phyloP scores from a whole-genome alignment of 2,329 filamentous ascomycete species.

The Geosmithia putterillii region DNA sequence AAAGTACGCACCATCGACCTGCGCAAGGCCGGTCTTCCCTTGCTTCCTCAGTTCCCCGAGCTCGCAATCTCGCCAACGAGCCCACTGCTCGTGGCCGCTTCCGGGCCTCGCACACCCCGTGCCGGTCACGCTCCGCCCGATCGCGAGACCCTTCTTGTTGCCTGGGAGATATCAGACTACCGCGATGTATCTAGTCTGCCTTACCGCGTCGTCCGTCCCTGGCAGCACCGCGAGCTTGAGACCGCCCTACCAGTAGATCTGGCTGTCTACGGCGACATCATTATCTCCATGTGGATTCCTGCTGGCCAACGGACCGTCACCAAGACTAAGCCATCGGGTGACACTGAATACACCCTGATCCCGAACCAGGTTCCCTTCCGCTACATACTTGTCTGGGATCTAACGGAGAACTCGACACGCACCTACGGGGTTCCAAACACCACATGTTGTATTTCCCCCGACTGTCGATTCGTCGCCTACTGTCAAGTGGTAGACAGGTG shows the following conservation, averaged over 20 bases:
- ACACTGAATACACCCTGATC: conserved; percentile 17
- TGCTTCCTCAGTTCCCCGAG: conserved; percentile 24
- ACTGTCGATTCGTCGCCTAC: conserved; percentile 26
- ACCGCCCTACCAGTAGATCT: conserved; percentile 24
- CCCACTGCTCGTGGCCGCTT: conserved; percentile 22
- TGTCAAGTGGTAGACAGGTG: conserved; percentile 20
- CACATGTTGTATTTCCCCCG: conserved; percentile 22
- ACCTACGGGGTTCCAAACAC: conserved; percentile 26
- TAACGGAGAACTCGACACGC: conserved; percentile 20
- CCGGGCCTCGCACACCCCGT: conserved; percentile 23
- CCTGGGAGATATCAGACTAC: conserved; percentile 22
- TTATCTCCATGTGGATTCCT: conserved; percentile 27
- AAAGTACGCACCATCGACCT: conserved; percentile 21
- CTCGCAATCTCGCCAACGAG: conserved; percentile 25
- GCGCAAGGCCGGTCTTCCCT: conserved; percentile 18
- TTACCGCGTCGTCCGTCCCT: conserved; percentile 21
- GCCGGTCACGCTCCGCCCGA: conserved; percentile 22
- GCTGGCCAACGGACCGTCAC: conserved; percentile 20
- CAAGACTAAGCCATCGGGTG: conserved; percentile 9
- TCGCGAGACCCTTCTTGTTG: conserved; percentile 22
- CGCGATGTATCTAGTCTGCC: conserved; percentile 14
- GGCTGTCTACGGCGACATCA: conserved; percentile 21
- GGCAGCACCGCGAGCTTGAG: conserved; percentile 24
- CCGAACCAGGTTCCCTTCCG: conserved; percentile 17
- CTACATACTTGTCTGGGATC: conserved; percentile 26